Percentiles rank a stretch among this genome's conserved stretches.
These are phyloP conservation scores for Phallus indusiatus DNA, from an alignment of 768 basidiomycete species.

Conservation along the genomic window DNA sequence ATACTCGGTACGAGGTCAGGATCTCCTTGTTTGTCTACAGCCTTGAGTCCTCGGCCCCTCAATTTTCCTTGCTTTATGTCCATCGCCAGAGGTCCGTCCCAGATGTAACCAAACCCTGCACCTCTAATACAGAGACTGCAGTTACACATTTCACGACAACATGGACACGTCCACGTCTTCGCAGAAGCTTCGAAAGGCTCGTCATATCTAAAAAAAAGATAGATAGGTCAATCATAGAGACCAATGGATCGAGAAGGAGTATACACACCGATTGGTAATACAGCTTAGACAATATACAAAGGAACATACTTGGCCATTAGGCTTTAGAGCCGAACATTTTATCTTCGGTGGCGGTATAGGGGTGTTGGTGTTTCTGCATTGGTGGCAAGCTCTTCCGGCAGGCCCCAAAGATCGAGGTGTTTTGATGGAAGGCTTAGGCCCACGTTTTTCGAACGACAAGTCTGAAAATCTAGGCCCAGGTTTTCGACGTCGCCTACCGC, in stretches of 20 bases:
- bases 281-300: not conserved
- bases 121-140: constrained; percentile 4
- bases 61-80: not conserved
- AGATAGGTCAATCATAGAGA: not conserved
- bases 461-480: not conserved
- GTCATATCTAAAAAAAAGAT: not conserved
- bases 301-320: not conserved
- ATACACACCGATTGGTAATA: constrained; percentile 1
- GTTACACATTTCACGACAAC: constrained; percentile 6
- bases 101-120: constrained; percentile 2
- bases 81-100: not conserved
- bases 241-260: not conserved
- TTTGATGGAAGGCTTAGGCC: too few relatives aligned
- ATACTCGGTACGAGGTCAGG: not conserved
- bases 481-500: not conserved
- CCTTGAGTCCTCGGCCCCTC: not conserved
- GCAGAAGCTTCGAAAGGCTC: constrained; percentile 1
- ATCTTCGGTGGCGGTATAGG: not conserved
- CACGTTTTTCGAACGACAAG: too few relatives aligned
- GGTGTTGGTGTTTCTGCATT: constrained; percentile 4
- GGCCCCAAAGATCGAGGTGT: not conserved
- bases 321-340: not conserved
- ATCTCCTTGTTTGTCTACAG: not conserved
- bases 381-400: not conserved
- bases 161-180: constrained; percentile 1